Base-by-base conservation (phyloP, 495 filamentous ascomycete species). In the Aspergillus saccharolyticus region DNA sequence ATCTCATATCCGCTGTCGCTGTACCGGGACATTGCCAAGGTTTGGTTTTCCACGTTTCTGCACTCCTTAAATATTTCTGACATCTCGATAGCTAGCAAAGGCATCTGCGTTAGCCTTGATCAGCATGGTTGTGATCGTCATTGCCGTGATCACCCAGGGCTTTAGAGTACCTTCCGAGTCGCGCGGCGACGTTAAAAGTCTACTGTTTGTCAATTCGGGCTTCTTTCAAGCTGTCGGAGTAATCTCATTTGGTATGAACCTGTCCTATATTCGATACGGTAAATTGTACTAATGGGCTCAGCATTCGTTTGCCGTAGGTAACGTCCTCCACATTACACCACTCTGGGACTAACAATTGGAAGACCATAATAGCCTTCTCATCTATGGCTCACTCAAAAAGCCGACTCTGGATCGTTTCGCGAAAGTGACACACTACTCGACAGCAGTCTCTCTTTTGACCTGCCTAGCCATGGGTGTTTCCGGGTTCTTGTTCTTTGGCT, bases 11-110 rank as follows among this genome's bases (percentile, higher is more conserved):
- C 94, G 7, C 70, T 98, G 55, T 90, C 90, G 54, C 72, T 97
- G 51, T 97, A 98, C 78, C 75, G 94, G 63, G 94, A 98, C 73
- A 97, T 98, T 80, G 89, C 94, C 24, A 97, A 97, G 83, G 91
- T 93, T 75, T 61, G 58, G 44, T 18, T 51, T 47, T 22, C 21
- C 47, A 22, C 14, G 43, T 16, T 30, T 54, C 25, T 56, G 20
- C 9, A 5, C 12, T 12, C 16, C 30, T 33, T 42, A 28, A 52
- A 12, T n/a, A 28, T n/a, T n/a, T n/a, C 68, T 74, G 54, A 74
- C 59, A n/a, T 16, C 22, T 42, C 39, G 18, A 52, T 71, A 96
- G 91, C 74, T 98, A 68, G 91, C 95, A 18, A 97, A 96, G 83
- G 94, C 95, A 55, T 95, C 90, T 57, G 89, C 91, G 8, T 70